Base-by-base conservation (phyloP, 306 rosid species). In the Myrica gale region DNA sequence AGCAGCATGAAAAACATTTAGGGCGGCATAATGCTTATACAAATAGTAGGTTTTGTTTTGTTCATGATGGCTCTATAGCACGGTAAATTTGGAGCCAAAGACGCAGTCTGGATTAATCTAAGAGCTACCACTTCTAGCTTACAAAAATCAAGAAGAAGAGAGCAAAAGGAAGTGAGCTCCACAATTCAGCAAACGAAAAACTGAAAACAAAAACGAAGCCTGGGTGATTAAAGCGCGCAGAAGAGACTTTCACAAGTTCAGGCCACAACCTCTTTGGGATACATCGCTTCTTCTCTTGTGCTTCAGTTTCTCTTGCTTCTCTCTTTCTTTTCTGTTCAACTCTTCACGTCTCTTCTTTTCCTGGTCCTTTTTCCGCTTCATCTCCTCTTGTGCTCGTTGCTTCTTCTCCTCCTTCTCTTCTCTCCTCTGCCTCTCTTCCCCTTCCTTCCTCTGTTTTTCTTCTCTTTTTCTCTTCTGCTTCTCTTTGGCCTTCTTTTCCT, bases 221-320 rank as follows among this genome's bases (percentile, higher is more conserved):
- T 32, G 37, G 37, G 37, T 32, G 37, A 32, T 2, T 32, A 32
- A 32, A 32, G 3, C 37, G 3, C 37, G 37, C 37, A 32, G 37
- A 32, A 10, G 23, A 5, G 32, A 39, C 39, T 57, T 57, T 11
- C 42, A 60, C 43, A 60, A 60, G 11, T 60, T 60, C n/a, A 0
- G 7, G 66, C 66, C 26, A 23, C 66, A 60, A 26, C 17, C 23
- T 26, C 26, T 32, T 13, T 15, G 13, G 3, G 9, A 32, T 3
- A 57, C 78, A 63, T 74, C 77, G 62, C 65, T 69, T 72, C 73
- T 71, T 83, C 75, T 19, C 70, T 68, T 79, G 74, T 77, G 78
- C 73, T 83, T 76, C 77, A 62, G n/a, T 26, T 66, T 84, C n/a
- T 68, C 68, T 32, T 71, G 54, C n/a, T 19, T 20, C 58, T 67